A percentile compares a stretch with the other conserved stretches of the same genome.
Evolutionary conservation across 257 asterid genomes (phyloP).

Genomic region (Nicotiana paniculata): DNA sequence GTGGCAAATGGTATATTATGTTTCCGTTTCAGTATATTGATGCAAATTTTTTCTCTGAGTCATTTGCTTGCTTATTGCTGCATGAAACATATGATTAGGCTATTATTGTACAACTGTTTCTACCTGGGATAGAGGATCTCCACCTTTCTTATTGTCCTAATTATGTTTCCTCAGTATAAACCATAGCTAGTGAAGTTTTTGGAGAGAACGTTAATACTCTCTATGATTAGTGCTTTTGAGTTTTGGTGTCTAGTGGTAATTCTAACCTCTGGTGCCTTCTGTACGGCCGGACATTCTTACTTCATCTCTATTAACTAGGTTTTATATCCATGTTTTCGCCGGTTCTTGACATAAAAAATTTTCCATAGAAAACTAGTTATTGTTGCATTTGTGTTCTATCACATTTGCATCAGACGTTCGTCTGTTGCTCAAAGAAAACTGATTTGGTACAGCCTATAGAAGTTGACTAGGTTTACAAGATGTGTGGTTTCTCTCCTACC

Average conservation of each 20-base stretch:
- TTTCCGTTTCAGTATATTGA: background rate
- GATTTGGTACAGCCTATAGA: background rate
- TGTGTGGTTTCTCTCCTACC: background rate
- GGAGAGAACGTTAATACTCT: background rate
- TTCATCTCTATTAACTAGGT: background rate
- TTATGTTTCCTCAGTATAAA: background rate
- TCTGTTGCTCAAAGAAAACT: background rate
- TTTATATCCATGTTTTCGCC: background rate
- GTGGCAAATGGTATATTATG: conserved; percentile 58
- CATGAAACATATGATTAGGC: background rate
- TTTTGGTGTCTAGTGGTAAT: background rate
- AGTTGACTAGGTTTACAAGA: background rate
- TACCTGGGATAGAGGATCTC: too few species aligned
- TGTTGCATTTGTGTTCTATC: background rate
- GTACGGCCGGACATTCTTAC: background rate
- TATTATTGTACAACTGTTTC: background rate
- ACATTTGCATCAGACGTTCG: background rate
- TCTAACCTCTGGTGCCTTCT: background rate
- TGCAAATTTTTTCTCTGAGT: background rate
- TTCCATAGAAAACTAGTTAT: background rate
- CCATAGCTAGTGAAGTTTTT: background rate
- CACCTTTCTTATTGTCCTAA: background rate
- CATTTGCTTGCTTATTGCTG: background rate
- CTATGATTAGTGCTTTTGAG: background rate
- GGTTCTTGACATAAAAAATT: background rate